Evolutionary conservation across 1,139 yeast genomes (phyloP).

Genomic region (Geotrichum klebahnii): DNA sequence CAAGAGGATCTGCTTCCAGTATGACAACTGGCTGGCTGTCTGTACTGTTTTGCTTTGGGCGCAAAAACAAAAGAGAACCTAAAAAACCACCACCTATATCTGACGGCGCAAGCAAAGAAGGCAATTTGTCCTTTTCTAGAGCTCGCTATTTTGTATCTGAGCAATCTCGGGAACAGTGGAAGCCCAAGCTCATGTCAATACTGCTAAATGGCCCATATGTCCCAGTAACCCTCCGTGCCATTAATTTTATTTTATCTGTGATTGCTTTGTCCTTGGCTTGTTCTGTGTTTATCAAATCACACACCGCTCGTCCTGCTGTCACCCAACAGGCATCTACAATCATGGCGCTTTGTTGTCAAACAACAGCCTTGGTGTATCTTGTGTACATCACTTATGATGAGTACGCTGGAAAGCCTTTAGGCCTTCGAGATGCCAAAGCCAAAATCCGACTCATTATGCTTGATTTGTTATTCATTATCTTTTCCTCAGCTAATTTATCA

Average conservation of each 20-base stretch:
- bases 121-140: conserved; percentile 11
- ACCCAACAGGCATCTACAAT: conserved; percentile 84
- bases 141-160: conserved; percentile 30
- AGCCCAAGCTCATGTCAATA: conserved; percentile 56
- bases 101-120: conserved; percentile 9
- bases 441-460: conserved; percentile 73
- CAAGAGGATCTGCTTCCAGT: conserved; percentile 1
- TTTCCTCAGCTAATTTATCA: conserved; percentile 84
- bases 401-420: conserved; percentile 85
- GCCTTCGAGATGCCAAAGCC: conserved; percentile 75
- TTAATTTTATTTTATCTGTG: conserved; percentile 49
- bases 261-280: conserved; percentile 34
- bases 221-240: conserved; percentile 69
- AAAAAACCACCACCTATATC: not conserved
- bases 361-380: conserved; percentile 71
- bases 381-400: conserved; percentile 85
- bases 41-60: conserved; percentile 7
- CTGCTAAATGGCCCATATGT: conserved; percentile 73
- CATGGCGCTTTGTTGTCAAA: conserved; percentile 84
- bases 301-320: conserved; percentile 43
- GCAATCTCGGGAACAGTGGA: conserved; percentile 49
- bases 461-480: conserved; percentile 83
- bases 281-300: conserved; percentile 31
- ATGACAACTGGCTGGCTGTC: conserved; percentile 5
- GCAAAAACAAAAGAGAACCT: conserved; percentile 1